Evolutionary conservation across 495 filamentous ascomycete genomes (phyloP), one percentile per base, ranked within the genome.

Genomic region (Penicillium alfredii): DNA sequence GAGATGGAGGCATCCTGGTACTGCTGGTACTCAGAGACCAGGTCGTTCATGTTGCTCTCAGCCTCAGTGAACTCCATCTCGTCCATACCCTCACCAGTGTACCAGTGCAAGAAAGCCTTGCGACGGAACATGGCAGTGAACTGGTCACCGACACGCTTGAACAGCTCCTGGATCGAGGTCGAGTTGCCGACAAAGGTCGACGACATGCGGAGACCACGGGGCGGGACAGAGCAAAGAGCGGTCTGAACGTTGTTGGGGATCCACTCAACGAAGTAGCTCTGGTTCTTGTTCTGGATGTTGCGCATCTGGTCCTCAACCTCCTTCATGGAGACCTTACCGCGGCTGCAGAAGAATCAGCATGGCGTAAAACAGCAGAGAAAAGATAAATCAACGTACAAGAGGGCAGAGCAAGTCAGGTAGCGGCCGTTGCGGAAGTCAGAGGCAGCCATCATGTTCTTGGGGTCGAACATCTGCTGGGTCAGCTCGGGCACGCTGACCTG

Each of bases 61-160:
- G 92, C 92, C 79, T 97, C 93, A 63, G 92, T 97, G 73, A 99
- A 99, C 76, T 99, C 92, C 92, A 97, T 97, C 84, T 99, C 92
- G 74, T 99, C 92, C 92, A 99, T 99, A 76, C 92, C 92, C 81
- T 99, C 92, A 62, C 89, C 88, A 80, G 92, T 99, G 72, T 99
- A 99, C 92, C 92, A 99, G 81, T 97, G 92, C 84, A 99, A 86
- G 89, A 99, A 99, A 81, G 92, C 92, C 83, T 97, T 99, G 66
- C 92, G 88, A 71, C 92, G 77, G 83, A 97, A 99, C 92, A 99
- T 99, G 59, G 93, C 93, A 71, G 82, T 88, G 80, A 99, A 99
- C 73, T 99, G 92, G 60, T 99, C 92, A 61, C 92, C 92, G 52
- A 99, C 77, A 78, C 92, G 92, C 86, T 97, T 97, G 88, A 99